Base-by-base conservation (phyloP, 441 rosid species). In the Geranium incanum region DNA sequence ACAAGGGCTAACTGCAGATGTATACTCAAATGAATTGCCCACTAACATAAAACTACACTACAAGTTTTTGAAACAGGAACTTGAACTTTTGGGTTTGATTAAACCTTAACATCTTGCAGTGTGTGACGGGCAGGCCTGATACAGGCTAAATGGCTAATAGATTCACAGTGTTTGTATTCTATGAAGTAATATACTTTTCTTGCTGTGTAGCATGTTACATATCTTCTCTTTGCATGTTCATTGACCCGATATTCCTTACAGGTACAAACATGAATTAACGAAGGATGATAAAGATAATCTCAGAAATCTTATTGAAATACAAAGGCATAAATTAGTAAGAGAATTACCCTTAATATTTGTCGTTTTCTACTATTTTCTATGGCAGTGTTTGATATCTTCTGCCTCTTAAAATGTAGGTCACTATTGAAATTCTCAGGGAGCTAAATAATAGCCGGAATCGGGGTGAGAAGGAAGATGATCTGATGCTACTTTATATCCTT, bases 231-330 rank as follows among this genome's bases (percentile, higher is more conserved):
- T 55, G 6, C 62, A n/a, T 15, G 18, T 55, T 1, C 6, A 2
- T 19, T 55, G 18, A 12, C 66, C 36, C 16, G 9, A 36, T 63
- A 59, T 23, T 62, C 43, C 68, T 43, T 81, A 66, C 83, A 90
- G 97, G 82, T 94, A 94, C 84, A 94, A 92, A 82, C 83, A 90
- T 81, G 95, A 86, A 68, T 68, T 94, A 73, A 80, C 5, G 71
- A 90, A 84, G 78, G 97, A 92, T 78, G 97, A 92, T 75, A 91
- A 91, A 84, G 88, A 83, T 65, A 86, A 85, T 70, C 84, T 94
- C 33, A 84, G 81, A 80, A 67, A 59, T 67, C 86, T 94, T 72
- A 80, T 94, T 28, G 79, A 75, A 72, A 85, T 76, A 77, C 94
- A 90, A 77, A 88, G 80, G 68, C 97, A 94, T 82, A 85, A 86